Percentiles rank a stretch among this genome's conserved stretches.
Conservation (phyloP, 495 filamentous ascomycete genomes). For the Trypethelium eluteriae region DNA sequence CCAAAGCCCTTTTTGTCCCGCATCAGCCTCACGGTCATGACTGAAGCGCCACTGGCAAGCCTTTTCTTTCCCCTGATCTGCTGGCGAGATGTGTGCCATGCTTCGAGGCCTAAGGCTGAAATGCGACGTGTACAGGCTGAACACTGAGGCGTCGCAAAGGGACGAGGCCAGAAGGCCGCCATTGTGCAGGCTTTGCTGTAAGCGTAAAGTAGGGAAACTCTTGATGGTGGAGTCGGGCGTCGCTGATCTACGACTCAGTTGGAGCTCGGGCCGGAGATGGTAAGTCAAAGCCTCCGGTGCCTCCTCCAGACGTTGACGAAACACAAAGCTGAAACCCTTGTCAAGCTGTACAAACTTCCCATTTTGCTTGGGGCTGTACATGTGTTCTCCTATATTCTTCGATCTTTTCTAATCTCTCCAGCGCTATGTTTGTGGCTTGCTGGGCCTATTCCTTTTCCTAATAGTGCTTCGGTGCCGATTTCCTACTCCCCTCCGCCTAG, state of each 20-base stretch:
- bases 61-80: constrained; percentile 51
- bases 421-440: background rate
- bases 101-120: constrained; percentile 22
- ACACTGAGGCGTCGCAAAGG: constrained; percentile 29
- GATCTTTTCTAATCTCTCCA: background rate
- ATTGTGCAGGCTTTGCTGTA: background rate
- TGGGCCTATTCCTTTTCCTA: background rate
- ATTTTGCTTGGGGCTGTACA: background rate
- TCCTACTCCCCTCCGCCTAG: background rate
- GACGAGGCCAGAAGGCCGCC: constrained; percentile 19
- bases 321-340: constrained; percentile 6
- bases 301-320: constrained; percentile 8
- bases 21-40: constrained; percentile 52
- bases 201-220: background rate
- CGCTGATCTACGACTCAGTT: background rate
- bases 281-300: background rate
- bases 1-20: constrained; percentile 54
- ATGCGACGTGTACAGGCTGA: constrained; percentile 29
- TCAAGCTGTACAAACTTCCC: background rate
- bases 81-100: constrained; percentile 26
- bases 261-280: constrained; percentile 1
- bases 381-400: background rate
- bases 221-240: constrained; percentile 8
- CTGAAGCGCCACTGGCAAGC: constrained; percentile 39
- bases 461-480: background rate